A percentile compares a stretch with the other conserved stretches of the same genome.
Evolutionary conservation across 495 filamentous ascomycete genomes (phyloP).

Genomic region (Trichoderma reesei): DNA sequence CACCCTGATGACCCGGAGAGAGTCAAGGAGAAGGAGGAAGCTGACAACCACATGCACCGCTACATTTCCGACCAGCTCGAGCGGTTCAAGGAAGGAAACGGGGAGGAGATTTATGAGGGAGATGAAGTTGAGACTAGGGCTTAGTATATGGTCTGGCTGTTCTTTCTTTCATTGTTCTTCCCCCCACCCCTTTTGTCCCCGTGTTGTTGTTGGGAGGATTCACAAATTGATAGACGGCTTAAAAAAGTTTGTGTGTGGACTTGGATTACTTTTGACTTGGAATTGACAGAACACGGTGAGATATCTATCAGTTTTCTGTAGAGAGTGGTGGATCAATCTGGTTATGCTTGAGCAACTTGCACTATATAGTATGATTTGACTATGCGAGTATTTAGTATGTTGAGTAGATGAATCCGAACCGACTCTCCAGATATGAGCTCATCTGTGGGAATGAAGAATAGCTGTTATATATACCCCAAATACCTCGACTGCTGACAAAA

Average conservation of each 20-base stretch:
- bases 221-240: background rate
- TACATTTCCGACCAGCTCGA: constrained; percentile 66
- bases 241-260: background rate
- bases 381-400: no score
- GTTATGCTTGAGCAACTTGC: background rate
- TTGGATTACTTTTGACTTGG: constrained; percentile 11
- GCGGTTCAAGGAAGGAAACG: constrained; percentile 39
- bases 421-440: no score
- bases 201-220: no score
- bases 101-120: constrained; percentile 25
- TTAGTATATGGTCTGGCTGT: constrained; percentile 13
- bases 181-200: no score
- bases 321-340: background rate
- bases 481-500: no score
- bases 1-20: constrained; percentile 26
- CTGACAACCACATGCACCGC: constrained; percentile 54
- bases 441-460: no score
- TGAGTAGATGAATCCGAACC: no score
- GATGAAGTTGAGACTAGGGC: constrained; percentile 44
- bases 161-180: background rate
- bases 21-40: constrained; percentile 36
- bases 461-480: no score
- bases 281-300: background rate
- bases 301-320: background rate
- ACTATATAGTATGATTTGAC: no score